Percentiles rank a stretch among this genome's conserved stretches.
phyloP scores from a whole-genome alignment of 208 protist genomes.

The Strigomonas culicis region DNA sequence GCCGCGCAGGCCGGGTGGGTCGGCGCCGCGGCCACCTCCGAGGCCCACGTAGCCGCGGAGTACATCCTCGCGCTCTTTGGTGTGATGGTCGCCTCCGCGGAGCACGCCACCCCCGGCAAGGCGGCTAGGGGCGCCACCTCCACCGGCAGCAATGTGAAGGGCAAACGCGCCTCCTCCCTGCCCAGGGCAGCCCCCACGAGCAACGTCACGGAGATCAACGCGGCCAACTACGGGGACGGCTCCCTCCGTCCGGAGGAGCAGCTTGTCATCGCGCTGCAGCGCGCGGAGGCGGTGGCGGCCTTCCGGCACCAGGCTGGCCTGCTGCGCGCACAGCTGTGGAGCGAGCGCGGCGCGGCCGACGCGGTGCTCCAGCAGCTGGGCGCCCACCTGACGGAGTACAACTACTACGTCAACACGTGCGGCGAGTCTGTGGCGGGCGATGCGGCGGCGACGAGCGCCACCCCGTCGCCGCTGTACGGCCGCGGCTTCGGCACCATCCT shows the following conservation, averaged over 20 bases:
- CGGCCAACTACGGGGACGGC: not conserved
- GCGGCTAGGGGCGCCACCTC: not conserved
- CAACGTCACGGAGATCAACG: not conserved
- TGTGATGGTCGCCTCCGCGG: not conserved
- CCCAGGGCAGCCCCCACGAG: not conserved
- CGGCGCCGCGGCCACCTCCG: not conserved
- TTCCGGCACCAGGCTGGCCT: conserved; percentile 26
- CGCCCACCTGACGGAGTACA: conserved; percentile 14
- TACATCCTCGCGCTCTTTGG: conserved; percentile 8
- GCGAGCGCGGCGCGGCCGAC: conserved; percentile 12
- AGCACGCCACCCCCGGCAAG: not conserved
- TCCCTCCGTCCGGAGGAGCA: not conserved
- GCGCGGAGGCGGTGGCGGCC: conserved; percentile 19
- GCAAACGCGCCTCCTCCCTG: not conserved
- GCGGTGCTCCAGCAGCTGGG: conserved; percentile 12
- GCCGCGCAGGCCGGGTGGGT: not conserved
- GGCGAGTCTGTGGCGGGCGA: not conserved
- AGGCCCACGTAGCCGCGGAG: conserved; percentile 3
- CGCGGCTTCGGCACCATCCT: conserved; percentile 19
- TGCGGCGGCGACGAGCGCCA: not conserved
- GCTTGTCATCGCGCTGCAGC: conserved; percentile 9
- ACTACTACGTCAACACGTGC: conserved; percentile 1
- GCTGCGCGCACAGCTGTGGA: conserved; percentile 8
- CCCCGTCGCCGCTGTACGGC: conserved; percentile 13
- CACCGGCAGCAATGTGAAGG: conserved; percentile 1